A percentile compares a stretch with the other conserved stretches of the same genome.
Evolutionary conservation across 1,284 basidiomycete genomes (phyloP).

Genomic region (Sanghuangporus weigelae): DNA sequence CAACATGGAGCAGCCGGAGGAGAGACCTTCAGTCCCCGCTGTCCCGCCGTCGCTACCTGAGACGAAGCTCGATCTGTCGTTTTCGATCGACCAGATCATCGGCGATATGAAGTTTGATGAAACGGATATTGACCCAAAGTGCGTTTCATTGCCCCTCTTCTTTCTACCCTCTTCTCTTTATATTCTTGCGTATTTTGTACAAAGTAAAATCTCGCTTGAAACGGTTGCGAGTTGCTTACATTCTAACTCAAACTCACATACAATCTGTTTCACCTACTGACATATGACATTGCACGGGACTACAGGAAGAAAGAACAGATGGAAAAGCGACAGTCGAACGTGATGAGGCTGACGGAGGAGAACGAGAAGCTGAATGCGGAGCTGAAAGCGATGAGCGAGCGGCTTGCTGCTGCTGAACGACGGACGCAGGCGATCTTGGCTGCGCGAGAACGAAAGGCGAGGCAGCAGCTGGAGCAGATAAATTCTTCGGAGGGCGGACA

Average conservation of each 20-base stretch:
- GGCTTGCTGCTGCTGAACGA: conserved; percentile 68
- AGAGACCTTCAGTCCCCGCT: conserved; percentile 1
- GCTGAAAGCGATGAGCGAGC: conserved; percentile 66
- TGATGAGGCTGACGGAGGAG: conserved; percentile 68
- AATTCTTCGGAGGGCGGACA: conserved; percentile 11
- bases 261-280: no score
- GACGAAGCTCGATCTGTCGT: conserved; percentile 13
- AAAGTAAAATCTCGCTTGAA: no score
- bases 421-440: conserved; percentile 50
- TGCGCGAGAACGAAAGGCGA: conserved; percentile 32
- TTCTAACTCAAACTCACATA: neutral
- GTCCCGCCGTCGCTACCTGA: conserved; percentile 13
- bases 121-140: conserved; percentile 12
- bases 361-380: conserved; percentile 72
- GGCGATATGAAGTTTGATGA: conserved; percentile 3
- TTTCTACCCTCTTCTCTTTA: neutral
- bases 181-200: neutral
- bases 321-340: conserved; percentile 70
- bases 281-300: no score
- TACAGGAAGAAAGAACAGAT: conserved; percentile 40
- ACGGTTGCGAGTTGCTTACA: neutral
- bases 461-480: conserved; percentile 13
- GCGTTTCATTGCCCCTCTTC: neutral
- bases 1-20: neutral
- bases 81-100: conserved; percentile 17